Base-by-base conservation (phyloP, 345 rosid species). In the Boechera divaricarpa region DNA sequence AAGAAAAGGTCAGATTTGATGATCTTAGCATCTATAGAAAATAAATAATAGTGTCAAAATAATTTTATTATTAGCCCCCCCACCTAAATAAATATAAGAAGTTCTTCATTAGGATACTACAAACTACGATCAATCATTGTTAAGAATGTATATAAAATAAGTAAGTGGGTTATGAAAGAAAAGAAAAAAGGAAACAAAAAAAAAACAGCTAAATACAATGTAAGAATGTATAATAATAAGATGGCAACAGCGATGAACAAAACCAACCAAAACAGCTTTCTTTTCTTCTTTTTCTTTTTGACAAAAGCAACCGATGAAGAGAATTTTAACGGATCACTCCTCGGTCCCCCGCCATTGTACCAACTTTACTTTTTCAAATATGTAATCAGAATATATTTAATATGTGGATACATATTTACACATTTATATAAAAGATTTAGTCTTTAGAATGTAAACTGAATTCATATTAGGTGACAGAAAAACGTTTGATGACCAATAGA, bases 211-310 rank as follows among this genome's bases (percentile, higher is more conserved):
- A 71, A 29, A 77, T 64, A 31, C 54, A 21, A 63, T 55, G 39
- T 49, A 70, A 70, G 28, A 21, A 58, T 63, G 72, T 53, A 64
- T 63, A n/a, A 63, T 28, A 57, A 38, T 64, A 65, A 65, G 73
- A 77, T 49, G 69, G 41, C 69, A 78, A 55, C 73, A 72, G 77
- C 81, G 63, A 78, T 58, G 69, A 38, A 45, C 63, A 77, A 48
- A 35, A 69, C 69, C 47, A 70, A 63, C 60, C 55, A 63, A 56
- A 48, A 44, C 52, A 66, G 49, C 70, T 52, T 47, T 47, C 38
- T 38, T 21, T 73, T 59, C 59, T 53, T 39, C 58, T 63, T 47
- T 39, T n/a, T 32, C 24, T 16, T 18, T 78, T 72, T 59, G 63
- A 51, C 64, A 72, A 71, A 78, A 72, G 81, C 77, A 66, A 78